Percentiles rank a stretch among this genome's conserved stretches.
phyloP scores from a whole-genome alignment of 2,329 filamentous ascomycete genomes.

The Fusarium keratoplasticum region DNA sequence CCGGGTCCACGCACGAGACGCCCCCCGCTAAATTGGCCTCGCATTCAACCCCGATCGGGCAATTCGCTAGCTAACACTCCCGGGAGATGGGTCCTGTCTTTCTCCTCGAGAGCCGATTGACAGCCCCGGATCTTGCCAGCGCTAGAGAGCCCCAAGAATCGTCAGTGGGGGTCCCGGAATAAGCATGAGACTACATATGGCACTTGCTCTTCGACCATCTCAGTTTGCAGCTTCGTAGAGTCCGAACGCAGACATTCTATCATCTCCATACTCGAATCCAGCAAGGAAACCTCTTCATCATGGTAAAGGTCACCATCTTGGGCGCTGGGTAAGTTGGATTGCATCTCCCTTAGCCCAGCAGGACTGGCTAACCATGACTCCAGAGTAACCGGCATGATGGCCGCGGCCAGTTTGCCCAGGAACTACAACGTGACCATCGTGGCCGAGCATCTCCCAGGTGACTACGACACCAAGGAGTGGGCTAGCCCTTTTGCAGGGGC shows the following conservation, averaged over 20 bases:
- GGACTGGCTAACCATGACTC: too few relatives aligned
- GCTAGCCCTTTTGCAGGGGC: background rate
- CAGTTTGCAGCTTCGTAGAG: background rate
- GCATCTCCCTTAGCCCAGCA: too few relatives aligned
- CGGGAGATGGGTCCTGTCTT: background rate
- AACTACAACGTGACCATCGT: slow-evolving; percentile 14
- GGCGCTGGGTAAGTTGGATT: background rate
- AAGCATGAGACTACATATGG: background rate
- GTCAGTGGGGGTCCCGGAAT: background rate
- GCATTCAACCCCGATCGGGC: background rate
- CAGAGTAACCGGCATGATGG: slow-evolving; percentile 32
- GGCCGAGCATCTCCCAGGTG: slow-evolving; percentile 7
- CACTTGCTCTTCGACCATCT: background rate
- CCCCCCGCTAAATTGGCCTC: background rate
- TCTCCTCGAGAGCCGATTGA: too few relatives aligned
- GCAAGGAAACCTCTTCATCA: background rate
- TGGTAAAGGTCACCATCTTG: background rate
- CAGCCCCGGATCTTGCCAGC: too few relatives aligned
- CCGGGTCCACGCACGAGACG: background rate
- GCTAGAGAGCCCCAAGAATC: background rate
- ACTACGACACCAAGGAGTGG: background rate
- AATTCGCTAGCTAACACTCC: background rate
- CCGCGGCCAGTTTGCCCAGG: slow-evolving; percentile 4
- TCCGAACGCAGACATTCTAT: background rate
- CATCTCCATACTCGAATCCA: background rate